Evolutionary conservation across 2,329 filamentous ascomycete genomes (phyloP).

Genomic region (Botrytis galanthina): DNA sequence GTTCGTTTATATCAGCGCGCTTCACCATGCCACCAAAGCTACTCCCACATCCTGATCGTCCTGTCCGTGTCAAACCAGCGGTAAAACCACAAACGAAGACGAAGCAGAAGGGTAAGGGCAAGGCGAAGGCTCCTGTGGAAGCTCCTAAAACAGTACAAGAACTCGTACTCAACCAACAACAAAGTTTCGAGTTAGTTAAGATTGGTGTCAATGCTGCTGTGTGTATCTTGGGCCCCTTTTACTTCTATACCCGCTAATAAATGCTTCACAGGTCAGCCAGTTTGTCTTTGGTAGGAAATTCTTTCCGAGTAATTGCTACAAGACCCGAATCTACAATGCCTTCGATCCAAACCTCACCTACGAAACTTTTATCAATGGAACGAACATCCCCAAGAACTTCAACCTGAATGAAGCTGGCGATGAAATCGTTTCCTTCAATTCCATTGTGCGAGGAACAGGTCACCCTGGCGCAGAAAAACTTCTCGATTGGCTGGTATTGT

Average conservation of each 20-base stretch:
- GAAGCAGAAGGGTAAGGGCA: background rate
- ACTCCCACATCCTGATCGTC: background rate
- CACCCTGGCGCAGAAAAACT: slow-evolving; percentile 30
- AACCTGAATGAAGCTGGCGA: slow-evolving; percentile 2
- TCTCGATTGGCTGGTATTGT: slow-evolving; percentile 31
- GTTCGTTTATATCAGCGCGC: too few relatives aligned
- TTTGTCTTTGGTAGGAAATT: slow-evolving; percentile 18
- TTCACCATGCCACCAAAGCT: slow-evolving; percentile 1
- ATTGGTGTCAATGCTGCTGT: slow-evolving; percentile 25
- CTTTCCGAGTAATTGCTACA: slow-evolving; percentile 7
- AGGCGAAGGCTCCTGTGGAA: background rate
- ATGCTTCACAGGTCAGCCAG: slow-evolving; percentile 23
- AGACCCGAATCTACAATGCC: slow-evolving; percentile 15
- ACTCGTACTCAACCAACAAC: slow-evolving; percentile 17
- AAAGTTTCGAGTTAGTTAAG: slow-evolving; percentile 26
- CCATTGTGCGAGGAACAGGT: slow-evolving; percentile 14
- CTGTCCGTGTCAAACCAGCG: background rate
- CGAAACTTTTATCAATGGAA: slow-evolving; percentile 11
- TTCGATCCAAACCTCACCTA: background rate
- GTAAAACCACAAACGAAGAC: background rate
- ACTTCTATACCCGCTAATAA: background rate
- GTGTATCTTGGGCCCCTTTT: background rate
- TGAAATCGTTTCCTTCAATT: slow-evolving; percentile 9
- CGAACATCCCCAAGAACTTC: background rate
- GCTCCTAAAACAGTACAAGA: background rate